Evolutionary conservation across 2,329 filamentous ascomycete genomes (phyloP), one percentile per base, ranked within the genome.

Genomic region (Zymoseptoria passerinii): DNA sequence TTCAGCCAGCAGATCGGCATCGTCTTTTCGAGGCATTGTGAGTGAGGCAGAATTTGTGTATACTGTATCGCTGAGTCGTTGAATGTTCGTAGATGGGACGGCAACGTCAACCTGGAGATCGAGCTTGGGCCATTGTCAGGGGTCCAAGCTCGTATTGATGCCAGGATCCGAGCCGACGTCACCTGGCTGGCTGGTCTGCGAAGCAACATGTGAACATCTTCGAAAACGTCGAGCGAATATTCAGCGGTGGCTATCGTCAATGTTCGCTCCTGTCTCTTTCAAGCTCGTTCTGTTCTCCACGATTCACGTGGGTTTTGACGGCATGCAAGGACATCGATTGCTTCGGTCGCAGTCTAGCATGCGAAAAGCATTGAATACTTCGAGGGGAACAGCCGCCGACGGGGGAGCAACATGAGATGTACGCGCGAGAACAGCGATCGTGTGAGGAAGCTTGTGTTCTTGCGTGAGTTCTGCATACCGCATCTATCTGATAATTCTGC

Each of bases 11-110:
- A 66, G 64, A 52, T 66, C 62, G 16, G 78, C 72, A 54, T 73
- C 68, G 52, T 73, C 73, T 57, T 73, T 68, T 61, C 65, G 62
- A 59, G 72, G 71, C 62, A 74, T 70, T 51, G 73, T 71, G 52
- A 75, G 71, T 40, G 77, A 73, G 57, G 80, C 23, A 23, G 23
- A 4, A 4, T 23, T 1, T 20, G 23, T 23, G 18, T 6, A 10
- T 23, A 48, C 18, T 48, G 23, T 23, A 23, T 23, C 23, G 23
- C 23, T 4, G 23, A 23, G 23, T 23, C 23, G 23, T 4, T 23
- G 23, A 23, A 23, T 23, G 23, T 2, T 23, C 2, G 23, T 23
- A n/a, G 35, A 44, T 44, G 35, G n/a, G 16, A 44, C 35, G 13
- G 16, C 35, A 16, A 16, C 16, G 35, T 13, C 35, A 44, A 44